Percentiles rank a stretch among this genome's conserved stretches.
These are phyloP conservation scores for Pichia sp. DNA, from an alignment of 1,139 yeast genomes.

Conservation along the genomic window DNA sequence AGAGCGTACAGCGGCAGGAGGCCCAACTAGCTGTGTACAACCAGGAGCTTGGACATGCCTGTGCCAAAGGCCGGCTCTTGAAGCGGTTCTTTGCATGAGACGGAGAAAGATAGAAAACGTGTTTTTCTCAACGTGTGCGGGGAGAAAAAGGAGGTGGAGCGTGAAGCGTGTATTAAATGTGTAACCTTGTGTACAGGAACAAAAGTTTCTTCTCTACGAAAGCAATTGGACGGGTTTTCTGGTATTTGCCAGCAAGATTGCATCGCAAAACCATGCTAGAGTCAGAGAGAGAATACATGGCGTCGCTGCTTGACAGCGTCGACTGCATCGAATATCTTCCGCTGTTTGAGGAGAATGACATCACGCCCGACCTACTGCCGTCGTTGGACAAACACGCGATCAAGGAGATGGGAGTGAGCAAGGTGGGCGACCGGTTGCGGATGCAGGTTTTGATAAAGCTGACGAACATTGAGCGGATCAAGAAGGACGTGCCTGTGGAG, in stretches of 20 bases:
- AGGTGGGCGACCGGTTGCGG: constrained; percentile 78
- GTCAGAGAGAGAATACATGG: constrained; percentile 12
- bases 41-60: constrained; percentile 3
- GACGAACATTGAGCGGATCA: constrained; percentile 39
- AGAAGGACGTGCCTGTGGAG: constrained; percentile 34
- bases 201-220: background rate
- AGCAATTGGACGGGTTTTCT: too few relatives aligned
- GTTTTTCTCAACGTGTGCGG: background rate
- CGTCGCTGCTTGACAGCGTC: constrained; percentile 31
- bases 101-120: background rate
- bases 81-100: constrained; percentile 9
- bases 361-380: constrained; percentile 55
- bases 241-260: background rate
- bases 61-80: constrained; percentile 7
- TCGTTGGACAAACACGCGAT: constrained; percentile 68
- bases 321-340: constrained; percentile 27
- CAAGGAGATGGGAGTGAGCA: constrained; percentile 67
- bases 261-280: constrained; percentile 5
- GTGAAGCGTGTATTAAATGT: background rate
- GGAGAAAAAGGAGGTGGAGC: background rate
- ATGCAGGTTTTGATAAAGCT: constrained; percentile 52
- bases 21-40: constrained; percentile 2
- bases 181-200: background rate
- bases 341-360: constrained; percentile 40
- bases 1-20: background rate